Conservation (phyloP, 179 eudicot species). For the Silene coronaria region DNA sequence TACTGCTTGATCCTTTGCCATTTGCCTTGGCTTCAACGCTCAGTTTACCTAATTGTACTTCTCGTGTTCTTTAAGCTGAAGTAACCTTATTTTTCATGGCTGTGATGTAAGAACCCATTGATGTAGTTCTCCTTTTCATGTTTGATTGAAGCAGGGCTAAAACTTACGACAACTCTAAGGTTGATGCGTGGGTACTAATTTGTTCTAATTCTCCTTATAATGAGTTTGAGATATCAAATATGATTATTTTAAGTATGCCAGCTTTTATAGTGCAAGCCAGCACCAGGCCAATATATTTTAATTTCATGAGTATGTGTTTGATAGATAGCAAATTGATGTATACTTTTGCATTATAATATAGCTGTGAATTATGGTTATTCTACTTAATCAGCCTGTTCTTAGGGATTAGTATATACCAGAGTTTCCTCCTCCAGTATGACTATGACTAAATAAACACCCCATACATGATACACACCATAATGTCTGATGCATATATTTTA, state of each 20-base stretch:
- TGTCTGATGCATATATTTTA: neutral
- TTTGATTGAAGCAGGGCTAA: neutral
- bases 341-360: neutral
- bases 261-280: neutral
- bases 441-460: neutral
- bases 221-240: slow-evolving; percentile 1
- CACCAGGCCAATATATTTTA: neutral
- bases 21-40: neutral
- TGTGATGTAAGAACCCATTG: neutral
- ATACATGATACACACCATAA: neutral
- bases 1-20: neutral
- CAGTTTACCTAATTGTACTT: neutral
- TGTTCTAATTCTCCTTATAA: too few species aligned
- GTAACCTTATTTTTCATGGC: neutral
- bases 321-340: neutral
- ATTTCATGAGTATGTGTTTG: neutral
- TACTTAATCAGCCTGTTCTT: neutral
- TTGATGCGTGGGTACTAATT: neutral
- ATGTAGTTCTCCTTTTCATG: neutral
- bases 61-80: neutral
- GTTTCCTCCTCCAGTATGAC: neutral
- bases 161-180: neutral
- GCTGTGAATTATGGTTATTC: neutral
- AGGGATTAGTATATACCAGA: neutral
- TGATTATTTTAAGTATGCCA: neutral